Evolutionary conservation across 495 filamentous ascomycete species (phyloP).

Genomic region (Hypoxylon trugodes): DNA sequence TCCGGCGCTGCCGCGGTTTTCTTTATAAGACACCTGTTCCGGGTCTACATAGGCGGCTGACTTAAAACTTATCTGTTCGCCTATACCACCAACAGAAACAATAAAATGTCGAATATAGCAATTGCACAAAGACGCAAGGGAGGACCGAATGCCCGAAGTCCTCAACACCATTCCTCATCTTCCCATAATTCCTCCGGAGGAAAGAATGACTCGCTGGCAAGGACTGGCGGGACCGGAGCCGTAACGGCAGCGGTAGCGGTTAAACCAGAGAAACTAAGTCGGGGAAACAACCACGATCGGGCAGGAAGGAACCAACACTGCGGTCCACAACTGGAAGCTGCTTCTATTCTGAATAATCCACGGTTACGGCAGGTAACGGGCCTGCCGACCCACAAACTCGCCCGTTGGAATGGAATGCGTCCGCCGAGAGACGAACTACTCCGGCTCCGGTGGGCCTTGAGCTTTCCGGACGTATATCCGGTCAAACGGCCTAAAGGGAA

Average conservation of each 20-base stretch:
- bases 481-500: conserved; percentile 29
- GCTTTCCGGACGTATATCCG: conserved; percentile 27
- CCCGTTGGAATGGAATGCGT: conserved; percentile 15
- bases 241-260: background rate
- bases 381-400: conserved; percentile 19
- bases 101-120: background rate
- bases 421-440: conserved; percentile 20
- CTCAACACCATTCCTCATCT: background rate
- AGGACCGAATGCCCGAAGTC: background rate
- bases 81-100: background rate
- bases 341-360: conserved; percentile 25
- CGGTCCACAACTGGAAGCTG: conserved; percentile 22
- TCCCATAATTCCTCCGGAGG: background rate
- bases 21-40: background rate
- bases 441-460: conserved; percentile 30
- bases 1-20: background rate
- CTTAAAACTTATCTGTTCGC: background rate
- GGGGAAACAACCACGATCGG: background rate
- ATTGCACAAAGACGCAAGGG: conserved; percentile 2
- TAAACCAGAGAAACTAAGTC: background rate
- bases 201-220: background rate
- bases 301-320: background rate
- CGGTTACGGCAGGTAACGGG: conserved; percentile 39
- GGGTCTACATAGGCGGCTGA: no score
- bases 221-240: background rate